A percentile compares a stretch with the other conserved stretches of the same genome.
phyloP scores from a whole-genome alignment of 768 basidiomycete species.

The Gloeopeniophorella convolvens region DNA sequence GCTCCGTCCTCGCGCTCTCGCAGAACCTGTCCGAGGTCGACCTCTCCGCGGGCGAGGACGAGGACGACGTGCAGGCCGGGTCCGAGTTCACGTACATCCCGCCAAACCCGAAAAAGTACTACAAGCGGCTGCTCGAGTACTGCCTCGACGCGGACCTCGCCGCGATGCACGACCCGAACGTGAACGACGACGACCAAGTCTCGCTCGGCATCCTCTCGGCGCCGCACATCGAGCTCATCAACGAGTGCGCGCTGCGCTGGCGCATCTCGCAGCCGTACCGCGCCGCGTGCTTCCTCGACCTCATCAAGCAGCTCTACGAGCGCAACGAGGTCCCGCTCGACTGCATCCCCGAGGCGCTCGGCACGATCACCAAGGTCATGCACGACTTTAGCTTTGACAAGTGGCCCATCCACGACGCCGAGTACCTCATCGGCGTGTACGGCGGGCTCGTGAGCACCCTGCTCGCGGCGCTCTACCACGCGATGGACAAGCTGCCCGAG shows the following conservation, averaged over 20 bases:
- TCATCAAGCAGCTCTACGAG: conserved; percentile 83
- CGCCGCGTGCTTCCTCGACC: conserved; percentile 72
- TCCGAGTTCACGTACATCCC: conserved; percentile 88
- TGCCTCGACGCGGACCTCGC: conserved; percentile 84
- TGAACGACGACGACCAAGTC: conserved; percentile 95
- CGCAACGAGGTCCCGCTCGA: conserved; percentile 88
- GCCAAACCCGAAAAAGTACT: conserved; percentile 78
- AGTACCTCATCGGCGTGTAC: conserved; percentile 61
- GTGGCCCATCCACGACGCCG: conserved; percentile 76
- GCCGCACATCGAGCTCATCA: conserved; percentile 74
- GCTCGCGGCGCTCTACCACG: conserved; percentile 76
- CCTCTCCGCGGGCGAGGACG: conserved; percentile 38
- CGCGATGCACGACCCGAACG: conserved; percentile 81
- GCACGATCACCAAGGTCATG: conserved; percentile 62
- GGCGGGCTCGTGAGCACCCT: conserved; percentile 81
- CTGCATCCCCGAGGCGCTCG: conserved; percentile 87
- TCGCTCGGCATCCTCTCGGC: conserved; percentile 84
- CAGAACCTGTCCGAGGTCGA: conserved; percentile 30
- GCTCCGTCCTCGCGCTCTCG: conserved; percentile 38
- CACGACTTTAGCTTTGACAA: conserved; percentile 63
- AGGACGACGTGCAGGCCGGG: conserved; percentile 66
- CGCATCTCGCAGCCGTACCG: conserved; percentile 76
- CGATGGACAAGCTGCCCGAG: conserved; percentile 69
- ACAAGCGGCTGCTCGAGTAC: conserved; percentile 74
- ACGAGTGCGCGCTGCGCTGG: conserved; percentile 88